Evolutionary conservation across 352 stramenopile species (phyloP).

Genomic region (Globisporangium cystogenes): DNA sequence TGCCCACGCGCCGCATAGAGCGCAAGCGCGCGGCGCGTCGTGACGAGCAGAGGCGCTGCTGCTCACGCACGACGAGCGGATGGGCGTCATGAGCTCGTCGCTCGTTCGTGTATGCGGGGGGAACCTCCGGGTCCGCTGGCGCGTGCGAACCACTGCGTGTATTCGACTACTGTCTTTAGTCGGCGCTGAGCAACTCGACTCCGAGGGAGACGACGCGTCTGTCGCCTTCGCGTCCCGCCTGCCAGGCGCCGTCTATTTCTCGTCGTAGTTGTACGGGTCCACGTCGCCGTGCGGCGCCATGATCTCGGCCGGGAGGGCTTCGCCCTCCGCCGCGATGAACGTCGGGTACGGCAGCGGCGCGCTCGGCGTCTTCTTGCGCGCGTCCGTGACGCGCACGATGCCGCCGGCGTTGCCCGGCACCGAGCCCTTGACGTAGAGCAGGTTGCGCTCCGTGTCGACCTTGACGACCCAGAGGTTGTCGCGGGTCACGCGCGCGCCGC

Average conservation of each 20-base stretch:
- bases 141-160: background rate
- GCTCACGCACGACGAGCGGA: too few species aligned
- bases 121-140: too few species aligned
- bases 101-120: too few species aligned
- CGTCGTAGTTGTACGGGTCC: constrained; percentile 86
- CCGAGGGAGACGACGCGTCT: background rate
- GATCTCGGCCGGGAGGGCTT: constrained; percentile 55
- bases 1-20: background rate
- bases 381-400: constrained; percentile 82
- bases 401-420: constrained; percentile 90
- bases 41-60: background rate
- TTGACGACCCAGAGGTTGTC: constrained; percentile 95
- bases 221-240: background rate
- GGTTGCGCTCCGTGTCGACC: constrained; percentile 90
- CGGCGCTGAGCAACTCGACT: background rate
- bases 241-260: constrained; percentile 37
- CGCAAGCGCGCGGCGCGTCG: background rate
- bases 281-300: constrained; percentile 68
- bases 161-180: background rate
- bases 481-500: constrained; percentile 90
- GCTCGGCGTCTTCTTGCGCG: constrained; percentile 76
- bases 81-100: too few species aligned
- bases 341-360: constrained; percentile 77
- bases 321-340: constrained; percentile 44
- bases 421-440: constrained; percentile 92